Percentiles rank a stretch among this genome's conserved stretches.
Conservation (phyloP, 2,329 filamentous ascomycete species). For the Aspergillus sojae region DNA sequence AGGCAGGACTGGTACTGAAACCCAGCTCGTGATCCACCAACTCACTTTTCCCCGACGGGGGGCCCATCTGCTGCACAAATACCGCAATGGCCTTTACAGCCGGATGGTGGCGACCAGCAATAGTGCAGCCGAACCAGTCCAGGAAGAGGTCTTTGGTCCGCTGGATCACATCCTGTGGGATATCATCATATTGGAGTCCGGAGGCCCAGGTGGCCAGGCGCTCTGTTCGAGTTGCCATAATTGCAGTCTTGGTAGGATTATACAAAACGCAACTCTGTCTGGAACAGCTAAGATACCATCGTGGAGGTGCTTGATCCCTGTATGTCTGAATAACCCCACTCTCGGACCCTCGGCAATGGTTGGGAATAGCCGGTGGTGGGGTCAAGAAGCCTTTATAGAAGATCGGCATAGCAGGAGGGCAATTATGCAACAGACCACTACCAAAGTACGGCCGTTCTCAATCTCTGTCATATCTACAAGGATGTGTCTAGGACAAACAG, state of each 20-base stretch:
- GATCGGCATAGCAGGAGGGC: background rate
- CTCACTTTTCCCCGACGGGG: background rate
- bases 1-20: background rate
- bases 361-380: background rate
- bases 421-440: too few species aligned
- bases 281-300: background rate
- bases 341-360: background rate
- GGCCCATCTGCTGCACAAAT: background rate
- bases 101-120: conserved; percentile 33
- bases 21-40: background rate
- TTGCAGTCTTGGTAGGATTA: background rate
- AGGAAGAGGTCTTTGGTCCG: conserved; percentile 37
- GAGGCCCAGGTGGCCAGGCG: background rate
- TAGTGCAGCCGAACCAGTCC: conserved; percentile 33
- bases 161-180: conserved; percentile 28
- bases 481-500: too few species aligned
- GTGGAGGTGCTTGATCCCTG: background rate
- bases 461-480: too few species aligned
- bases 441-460: too few species aligned
- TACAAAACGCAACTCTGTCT: background rate
- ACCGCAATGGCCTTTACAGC: background rate
- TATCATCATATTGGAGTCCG: conserved; percentile 23
- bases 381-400: background rate
- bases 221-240: background rate
- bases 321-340: background rate